Percentiles rank a stretch among this genome's conserved stretches.
These are phyloP conservation scores for Epichloe coenophiala DNA, from an alignment of 2,329 filamentous ascomycete species.

Conservation along the genomic window DNA sequence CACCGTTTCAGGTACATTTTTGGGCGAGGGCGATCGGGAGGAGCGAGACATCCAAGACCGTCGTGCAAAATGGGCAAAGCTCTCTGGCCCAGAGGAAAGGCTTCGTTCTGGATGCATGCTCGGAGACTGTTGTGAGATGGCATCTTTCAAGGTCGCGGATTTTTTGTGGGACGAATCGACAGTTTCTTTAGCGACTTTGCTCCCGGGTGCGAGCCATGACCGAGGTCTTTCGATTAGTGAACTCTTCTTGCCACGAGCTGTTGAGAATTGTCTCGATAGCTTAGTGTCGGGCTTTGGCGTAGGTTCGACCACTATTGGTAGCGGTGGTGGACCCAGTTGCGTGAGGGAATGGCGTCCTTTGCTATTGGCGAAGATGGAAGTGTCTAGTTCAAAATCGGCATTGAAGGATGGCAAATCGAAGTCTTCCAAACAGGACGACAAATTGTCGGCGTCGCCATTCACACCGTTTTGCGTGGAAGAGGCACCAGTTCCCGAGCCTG, in stretches of 20 bases:
- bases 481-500: background rate
- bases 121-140: background rate
- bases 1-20: conserved; percentile 17
- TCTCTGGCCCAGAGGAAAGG: conserved; percentile 27
- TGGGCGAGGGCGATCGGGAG: conserved; percentile 25
- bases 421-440: conserved; percentile 17
- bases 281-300: conserved; percentile 1
- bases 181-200: conserved; percentile 24
- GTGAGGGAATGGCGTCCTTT: background rate
- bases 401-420: conserved; percentile 43
- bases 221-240: conserved; percentile 35
- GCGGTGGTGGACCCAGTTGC: conserved; percentile 6
- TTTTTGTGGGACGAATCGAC: conserved; percentile 8
- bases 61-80: conserved; percentile 24
- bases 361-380: conserved; percentile 26
- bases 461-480: background rate
- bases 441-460: background rate
- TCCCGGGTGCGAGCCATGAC: conserved; percentile 35
- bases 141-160: background rate
- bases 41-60: conserved; percentile 6
- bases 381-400: conserved; percentile 34
- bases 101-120: conserved; percentile 22
- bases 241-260: conserved; percentile 25
- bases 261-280: conserved; percentile 6
- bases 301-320: background rate